Percentiles rank a stretch among this genome's conserved stretches.
Evolutionary conservation across 2,329 filamentous ascomycete species (phyloP).

Genomic region (Aureobasidium sp.): DNA sequence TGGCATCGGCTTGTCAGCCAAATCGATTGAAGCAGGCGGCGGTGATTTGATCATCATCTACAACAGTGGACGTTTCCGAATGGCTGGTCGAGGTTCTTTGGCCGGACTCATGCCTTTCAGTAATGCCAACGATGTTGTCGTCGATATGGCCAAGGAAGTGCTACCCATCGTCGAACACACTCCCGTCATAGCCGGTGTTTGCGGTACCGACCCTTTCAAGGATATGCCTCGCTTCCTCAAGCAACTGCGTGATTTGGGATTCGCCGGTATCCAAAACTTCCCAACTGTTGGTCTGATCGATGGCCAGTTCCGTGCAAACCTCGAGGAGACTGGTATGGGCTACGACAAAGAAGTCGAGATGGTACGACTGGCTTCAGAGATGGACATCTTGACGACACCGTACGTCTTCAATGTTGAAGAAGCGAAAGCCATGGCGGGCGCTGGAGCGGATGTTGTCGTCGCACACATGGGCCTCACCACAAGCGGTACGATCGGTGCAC

Average conservation of each 20-base stretch:
- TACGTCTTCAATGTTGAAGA: conserved; percentile 74
- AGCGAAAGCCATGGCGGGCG: conserved; percentile 66
- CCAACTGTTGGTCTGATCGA: conserved; percentile 78
- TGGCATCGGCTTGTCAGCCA: conserved; percentile 75
- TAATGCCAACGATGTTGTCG: conserved; percentile 74
- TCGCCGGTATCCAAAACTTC: conserved; percentile 78
- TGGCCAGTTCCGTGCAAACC: conserved; percentile 69
- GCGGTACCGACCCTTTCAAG: conserved; percentile 75
- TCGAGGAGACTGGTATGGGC: conserved; percentile 79
- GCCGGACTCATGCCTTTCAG: conserved; percentile 77
- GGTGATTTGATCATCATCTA: conserved; percentile 77
- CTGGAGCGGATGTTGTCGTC: conserved; percentile 73
- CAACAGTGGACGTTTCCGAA: conserved; percentile 76
- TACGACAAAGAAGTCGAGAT: conserved; percentile 74
- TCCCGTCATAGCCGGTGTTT: conserved; percentile 76
- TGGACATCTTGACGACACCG: conserved; percentile 72
- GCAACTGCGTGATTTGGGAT: conserved; percentile 68
- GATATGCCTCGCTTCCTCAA: conserved; percentile 66
- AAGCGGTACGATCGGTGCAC: conserved; percentile 69
- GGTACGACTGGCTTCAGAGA: conserved; percentile 63
- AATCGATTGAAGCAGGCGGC: conserved; percentile 74
- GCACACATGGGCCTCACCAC: conserved; percentile 76
- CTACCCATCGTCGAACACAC: conserved; percentile 69
- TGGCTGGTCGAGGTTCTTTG: conserved; percentile 75
- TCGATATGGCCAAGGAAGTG: conserved; percentile 76